Conservation (phyloP, 1,139 yeast species). For the Pneumocystis carinii region DNA sequence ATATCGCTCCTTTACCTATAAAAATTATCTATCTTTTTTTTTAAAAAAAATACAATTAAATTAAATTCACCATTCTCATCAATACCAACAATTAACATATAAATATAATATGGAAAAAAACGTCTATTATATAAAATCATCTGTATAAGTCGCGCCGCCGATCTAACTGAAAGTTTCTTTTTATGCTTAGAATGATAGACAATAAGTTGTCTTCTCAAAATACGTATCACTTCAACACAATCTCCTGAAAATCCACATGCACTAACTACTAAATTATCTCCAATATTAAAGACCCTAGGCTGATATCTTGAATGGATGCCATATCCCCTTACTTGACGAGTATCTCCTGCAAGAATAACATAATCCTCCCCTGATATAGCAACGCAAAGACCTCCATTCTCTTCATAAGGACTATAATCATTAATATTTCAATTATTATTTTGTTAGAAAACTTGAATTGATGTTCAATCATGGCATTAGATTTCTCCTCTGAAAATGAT, state of each 20-base stretch:
- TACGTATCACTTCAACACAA: slow-evolving; percentile 62
- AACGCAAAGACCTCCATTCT: slow-evolving; percentile 92
- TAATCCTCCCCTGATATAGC: slow-evolving; percentile 98
- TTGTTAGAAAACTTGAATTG: not conserved
- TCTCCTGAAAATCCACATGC: slow-evolving; percentile 97
- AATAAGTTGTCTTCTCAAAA: slow-evolving; percentile 34
- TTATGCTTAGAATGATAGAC: slow-evolving; percentile 84
- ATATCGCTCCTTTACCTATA: slow-evolving; percentile 76
- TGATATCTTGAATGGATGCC: slow-evolving; percentile 86
- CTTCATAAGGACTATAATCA: slow-evolving; percentile 21
- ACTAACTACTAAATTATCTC: slow-evolving; percentile 73
- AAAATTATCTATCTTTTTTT: slow-evolving; percentile 19
- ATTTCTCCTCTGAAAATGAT: not conserved
- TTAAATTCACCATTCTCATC: slow-evolving; percentile 40
- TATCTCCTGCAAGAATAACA: slow-evolving; percentile 94
- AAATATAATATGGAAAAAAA: slow-evolving; percentile 92
- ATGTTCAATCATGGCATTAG: not conserved
- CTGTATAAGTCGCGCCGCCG: slow-evolving; percentile 86
- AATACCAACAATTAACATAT: slow-evolving; percentile 85
- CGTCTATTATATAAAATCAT: slow-evolving; percentile 83
- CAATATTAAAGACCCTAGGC: slow-evolving; percentile 78
- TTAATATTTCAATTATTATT: not conserved
- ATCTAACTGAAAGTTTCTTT: slow-evolving; percentile 47
- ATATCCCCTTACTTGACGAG: slow-evolving; percentile 90
- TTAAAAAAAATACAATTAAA: too few relatives aligned